Base-by-base conservation (phyloP, 2,329 filamentous ascomycete genomes). In the Fusarium poae region DNA sequence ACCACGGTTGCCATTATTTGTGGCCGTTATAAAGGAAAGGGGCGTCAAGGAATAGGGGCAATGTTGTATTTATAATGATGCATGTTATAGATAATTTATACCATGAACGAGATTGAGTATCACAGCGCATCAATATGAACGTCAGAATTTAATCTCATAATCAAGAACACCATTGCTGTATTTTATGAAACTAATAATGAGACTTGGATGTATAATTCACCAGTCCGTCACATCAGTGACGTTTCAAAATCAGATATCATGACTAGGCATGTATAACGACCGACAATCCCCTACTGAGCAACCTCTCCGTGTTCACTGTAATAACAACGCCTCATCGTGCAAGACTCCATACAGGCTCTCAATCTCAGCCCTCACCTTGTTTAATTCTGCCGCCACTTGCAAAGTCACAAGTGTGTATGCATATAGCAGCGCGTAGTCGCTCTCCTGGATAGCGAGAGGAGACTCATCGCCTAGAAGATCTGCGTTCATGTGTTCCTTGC, bases 351-450 rank as follows among this genome's bases (percentile, higher is more conserved):
- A 91, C 32, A 91, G 70, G 0, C 80, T 81, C 77, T 91, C 88
- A 52, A 92, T 83, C 76, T 90, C 88, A 64, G 77, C 82, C 70
- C 87, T 85, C 25, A 90, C 86, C 42, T 83, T 83, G 75, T 85
- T 83, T 44, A 92, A 79, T 78, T 91, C 89, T 56, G 88, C 87
- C 2, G 88, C 88, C 23, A 92, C 85, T 77, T 91, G 88, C 43
- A 87, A 85, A 10, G 89, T 91, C 48, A 91, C 88, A 44, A 92
- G 81, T 4, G 88, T 93, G 81, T 97, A 99, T 20, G 95, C 94
- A 80, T 98, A 99, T 43, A 98, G 80, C 70, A 98, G 82, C 67
- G 95, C 94, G 77, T 96, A 98, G 76, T 99, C 96, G 67, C 88
- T 87, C 77, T 94, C 92, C 67, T 89, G 89, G 2, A 89, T 84